Evolutionary conservation across 352 stramenopile genomes (phyloP).

Genomic region (Globisporangium mamillatum): DNA sequence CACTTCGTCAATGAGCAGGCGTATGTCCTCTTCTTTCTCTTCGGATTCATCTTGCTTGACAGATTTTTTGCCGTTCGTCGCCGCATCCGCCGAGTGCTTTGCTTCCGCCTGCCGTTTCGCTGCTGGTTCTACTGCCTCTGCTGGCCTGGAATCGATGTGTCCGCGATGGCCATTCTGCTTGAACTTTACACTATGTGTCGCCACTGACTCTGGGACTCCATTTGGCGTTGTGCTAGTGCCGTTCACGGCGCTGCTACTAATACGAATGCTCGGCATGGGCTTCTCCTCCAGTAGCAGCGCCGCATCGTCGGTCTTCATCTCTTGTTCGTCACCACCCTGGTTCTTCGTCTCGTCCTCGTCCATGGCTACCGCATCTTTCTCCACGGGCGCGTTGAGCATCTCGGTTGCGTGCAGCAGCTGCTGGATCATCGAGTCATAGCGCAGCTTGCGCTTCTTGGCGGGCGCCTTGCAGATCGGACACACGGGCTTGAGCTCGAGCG

Average conservation of each 20-base stretch:
- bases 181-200: not conserved
- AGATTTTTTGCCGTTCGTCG: not conserved
- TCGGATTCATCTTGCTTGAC: not conserved
- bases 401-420: slow-evolving; percentile 60
- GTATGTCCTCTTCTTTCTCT: not conserved
- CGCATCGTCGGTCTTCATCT: not conserved
- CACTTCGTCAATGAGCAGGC: not conserved
- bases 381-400: slow-evolving; percentile 36
- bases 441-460: slow-evolving; percentile 73
- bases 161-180: slow-evolving; percentile 9
- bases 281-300: slow-evolving; percentile 11
- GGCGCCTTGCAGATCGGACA: slow-evolving; percentile 85
- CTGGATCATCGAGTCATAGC: slow-evolving; percentile 75
- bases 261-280: slow-evolving; percentile 3
- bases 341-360: not conserved
- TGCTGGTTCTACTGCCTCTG: not conserved
- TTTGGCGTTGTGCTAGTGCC: not conserved
- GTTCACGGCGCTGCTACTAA: not conserved
- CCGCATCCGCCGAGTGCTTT: not conserved
- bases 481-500: slow-evolving; percentile 69
- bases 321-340: not conserved
- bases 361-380: not conserved
- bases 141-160: not conserved
- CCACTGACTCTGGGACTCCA: not conserved
- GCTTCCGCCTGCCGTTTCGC: not conserved